A percentile compares a stretch with the other conserved stretches of the same genome.
Conservation (phyloP, 495 filamentous ascomycete species). For the Chaetomidium leptoderma region DNA sequence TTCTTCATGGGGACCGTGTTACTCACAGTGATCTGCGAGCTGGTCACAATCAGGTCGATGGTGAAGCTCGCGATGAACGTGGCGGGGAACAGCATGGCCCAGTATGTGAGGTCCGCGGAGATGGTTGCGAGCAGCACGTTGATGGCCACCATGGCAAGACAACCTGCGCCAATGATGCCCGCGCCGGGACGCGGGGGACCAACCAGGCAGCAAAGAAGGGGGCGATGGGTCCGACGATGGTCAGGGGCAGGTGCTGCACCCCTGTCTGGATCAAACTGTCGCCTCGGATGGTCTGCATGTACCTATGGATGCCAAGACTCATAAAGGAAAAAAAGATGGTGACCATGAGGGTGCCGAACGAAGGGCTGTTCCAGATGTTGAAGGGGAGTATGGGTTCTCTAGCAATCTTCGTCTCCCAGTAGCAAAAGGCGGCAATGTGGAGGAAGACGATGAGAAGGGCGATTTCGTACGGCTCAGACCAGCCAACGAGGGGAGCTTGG, state of each 20-base stretch:
- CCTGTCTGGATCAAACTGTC: conserved; percentile 44
- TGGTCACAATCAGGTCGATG: conserved; percentile 49
- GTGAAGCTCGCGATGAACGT: conserved; percentile 45
- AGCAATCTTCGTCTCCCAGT: conserved; percentile 47
- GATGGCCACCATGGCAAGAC: conserved; percentile 37
- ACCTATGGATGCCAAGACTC: conserved; percentile 40
- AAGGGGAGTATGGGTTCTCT: conserved; percentile 47
- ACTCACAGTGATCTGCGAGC: conserved; percentile 52
- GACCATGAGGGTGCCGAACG: conserved; percentile 45
- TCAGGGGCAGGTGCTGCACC: conserved; percentile 43
- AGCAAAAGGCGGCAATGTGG: conserved; percentile 39
- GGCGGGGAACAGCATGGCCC: conserved; percentile 50
- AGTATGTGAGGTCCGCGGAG: conserved; percentile 47
- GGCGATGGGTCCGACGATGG: conserved; percentile 37
- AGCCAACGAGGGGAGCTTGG: conserved; percentile 50
- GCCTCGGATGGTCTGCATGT: conserved; percentile 42
- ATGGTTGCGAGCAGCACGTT: conserved; percentile 46
- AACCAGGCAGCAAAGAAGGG: conserved; percentile 44
- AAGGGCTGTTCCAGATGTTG: conserved; percentile 49
- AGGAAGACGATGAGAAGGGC: conserved; percentile 42
- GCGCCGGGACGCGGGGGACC: conserved; percentile 41
- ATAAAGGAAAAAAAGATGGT: conserved; percentile 51
- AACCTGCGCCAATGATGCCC: conserved; percentile 48
- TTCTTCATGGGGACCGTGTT: conserved; percentile 46
- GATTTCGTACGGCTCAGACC: conserved; percentile 45